Percentiles rank a stretch among this genome's conserved stretches.
Conservation (phyloP, 2,329 filamentous ascomycete genomes). For the Aureobasidium sp. region DNA sequence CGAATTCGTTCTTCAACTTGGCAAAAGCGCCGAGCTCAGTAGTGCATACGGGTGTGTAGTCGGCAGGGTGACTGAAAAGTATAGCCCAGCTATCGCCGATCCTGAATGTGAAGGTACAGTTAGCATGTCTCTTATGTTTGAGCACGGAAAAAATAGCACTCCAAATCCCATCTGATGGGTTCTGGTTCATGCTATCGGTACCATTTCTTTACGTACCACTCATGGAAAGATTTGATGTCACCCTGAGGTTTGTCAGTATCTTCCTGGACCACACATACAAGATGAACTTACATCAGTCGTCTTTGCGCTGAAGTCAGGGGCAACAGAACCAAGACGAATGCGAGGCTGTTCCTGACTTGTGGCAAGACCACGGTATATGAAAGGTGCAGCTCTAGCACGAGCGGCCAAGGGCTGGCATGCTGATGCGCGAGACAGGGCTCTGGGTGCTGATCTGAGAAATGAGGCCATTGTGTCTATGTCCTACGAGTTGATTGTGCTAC, state of each 20-base stretch:
- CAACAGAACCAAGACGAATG: slow-evolving; percentile 42
- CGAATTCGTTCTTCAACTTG: slow-evolving; percentile 80
- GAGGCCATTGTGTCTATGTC: slow-evolving; percentile 25
- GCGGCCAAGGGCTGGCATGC: slow-evolving; percentile 23
- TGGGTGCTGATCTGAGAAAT: slow-evolving; percentile 29
- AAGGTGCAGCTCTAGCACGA: slow-evolving; percentile 23
- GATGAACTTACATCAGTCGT: slow-evolving; percentile 50
- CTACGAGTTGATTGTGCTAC: not conserved
- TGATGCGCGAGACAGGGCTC: slow-evolving; percentile 24
- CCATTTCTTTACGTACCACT: slow-evolving; percentile 40
- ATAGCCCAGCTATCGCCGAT: slow-evolving; percentile 72
- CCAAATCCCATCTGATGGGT: no score
- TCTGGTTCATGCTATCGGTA: no score
- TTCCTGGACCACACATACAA: not conserved
- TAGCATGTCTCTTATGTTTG: no score
- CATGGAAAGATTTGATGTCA: slow-evolving; percentile 62
- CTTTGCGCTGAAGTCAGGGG: slow-evolving; percentile 77
- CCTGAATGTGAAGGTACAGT: slow-evolving; percentile 15
- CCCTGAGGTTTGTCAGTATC: not conserved
- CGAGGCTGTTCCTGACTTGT: slow-evolving; percentile 32
- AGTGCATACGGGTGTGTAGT: slow-evolving; percentile 93
- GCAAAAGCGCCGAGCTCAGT: slow-evolving; percentile 91
- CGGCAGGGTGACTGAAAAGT: slow-evolving; percentile 75
- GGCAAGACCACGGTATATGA: slow-evolving; percentile 31
- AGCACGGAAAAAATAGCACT: no score